phyloP scores from a whole-genome alignment of 2,329 filamentous ascomycete genomes.

The Colletotrichum simmondsii region DNA sequence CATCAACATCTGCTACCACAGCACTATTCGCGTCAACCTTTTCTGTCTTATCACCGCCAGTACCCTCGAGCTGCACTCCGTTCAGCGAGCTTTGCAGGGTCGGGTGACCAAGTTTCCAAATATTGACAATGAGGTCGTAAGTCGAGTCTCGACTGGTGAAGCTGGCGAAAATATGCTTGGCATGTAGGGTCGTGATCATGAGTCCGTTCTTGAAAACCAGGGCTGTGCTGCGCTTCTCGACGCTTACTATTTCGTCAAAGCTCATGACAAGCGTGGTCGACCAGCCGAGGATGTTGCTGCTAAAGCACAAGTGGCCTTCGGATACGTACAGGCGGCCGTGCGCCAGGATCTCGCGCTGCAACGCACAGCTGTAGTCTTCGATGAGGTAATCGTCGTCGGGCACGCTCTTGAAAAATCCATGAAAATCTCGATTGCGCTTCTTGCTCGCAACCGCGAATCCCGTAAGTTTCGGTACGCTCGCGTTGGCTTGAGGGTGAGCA shows the following conservation, averaged over 20 bases:
- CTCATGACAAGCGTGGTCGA: slow-evolving; percentile 97
- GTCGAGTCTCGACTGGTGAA: slow-evolving; percentile 95
- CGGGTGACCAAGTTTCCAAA: slow-evolving; percentile 97
- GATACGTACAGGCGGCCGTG: slow-evolving; percentile 96
- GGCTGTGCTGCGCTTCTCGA: slow-evolving; percentile 96
- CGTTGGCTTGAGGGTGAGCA: slow-evolving; percentile 68
- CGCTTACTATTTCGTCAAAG: slow-evolving; percentile 96
- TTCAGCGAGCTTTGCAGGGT: slow-evolving; percentile 91
- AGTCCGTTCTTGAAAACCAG: slow-evolving; percentile 97
- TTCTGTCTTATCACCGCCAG: slow-evolving; percentile 90
- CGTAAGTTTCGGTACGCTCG: slow-evolving; percentile 80
- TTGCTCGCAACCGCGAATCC: slow-evolving; percentile 97
- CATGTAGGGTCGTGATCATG: slow-evolving; percentile 94
- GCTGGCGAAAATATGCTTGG: slow-evolving; percentile 95
- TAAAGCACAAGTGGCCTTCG: slow-evolving; percentile 97
- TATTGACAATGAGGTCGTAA: slow-evolving; percentile 96
- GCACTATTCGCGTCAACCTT: slow-evolving; percentile 69
- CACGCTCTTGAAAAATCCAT: slow-evolving; percentile 92
- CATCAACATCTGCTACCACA: slow-evolving; percentile 46
- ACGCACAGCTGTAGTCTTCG: slow-evolving; percentile 96
- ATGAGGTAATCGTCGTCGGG: slow-evolving; percentile 98
- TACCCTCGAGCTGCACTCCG: slow-evolving; percentile 83
- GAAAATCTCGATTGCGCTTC: slow-evolving; percentile 95
- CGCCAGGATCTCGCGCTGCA: slow-evolving; percentile 94
- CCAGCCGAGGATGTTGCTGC: slow-evolving; percentile 98